These are phyloP conservation scores for Fusarium neocosmosporiellum DNA, from an alignment of 2,329 filamentous ascomycete species.

Conservation along the genomic window DNA sequence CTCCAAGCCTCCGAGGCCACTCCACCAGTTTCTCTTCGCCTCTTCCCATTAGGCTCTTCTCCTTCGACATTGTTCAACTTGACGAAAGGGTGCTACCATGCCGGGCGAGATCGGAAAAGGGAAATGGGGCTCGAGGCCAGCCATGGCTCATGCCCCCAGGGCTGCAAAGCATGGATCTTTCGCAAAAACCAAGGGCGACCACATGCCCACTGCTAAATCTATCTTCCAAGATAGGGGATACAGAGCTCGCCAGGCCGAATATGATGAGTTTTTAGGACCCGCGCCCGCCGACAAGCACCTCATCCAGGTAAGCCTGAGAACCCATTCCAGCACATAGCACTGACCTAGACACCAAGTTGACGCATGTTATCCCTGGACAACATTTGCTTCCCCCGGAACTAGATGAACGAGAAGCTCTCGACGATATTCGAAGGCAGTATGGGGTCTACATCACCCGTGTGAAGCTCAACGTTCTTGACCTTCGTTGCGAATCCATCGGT, in stretches of 20 bases:
- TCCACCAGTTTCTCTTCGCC: neutral
- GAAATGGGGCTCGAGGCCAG: neutral
- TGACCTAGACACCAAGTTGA: conserved; percentile 16
- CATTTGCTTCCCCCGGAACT: conserved; percentile 43
- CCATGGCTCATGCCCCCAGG: neutral
- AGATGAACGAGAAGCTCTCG: conserved; percentile 35
- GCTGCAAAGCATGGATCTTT: neutral
- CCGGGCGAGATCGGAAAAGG: conserved; percentile 6
- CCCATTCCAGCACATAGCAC: neutral
- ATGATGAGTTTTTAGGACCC: conserved; percentile 36
- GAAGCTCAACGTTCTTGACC: conserved; percentile 40
- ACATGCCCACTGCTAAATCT: conserved; percentile 34
- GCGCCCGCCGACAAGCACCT: conserved; percentile 39
- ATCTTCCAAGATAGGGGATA: conserved; percentile 36
- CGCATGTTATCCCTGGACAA: conserved; percentile 46
- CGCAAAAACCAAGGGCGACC: conserved; percentile 6
- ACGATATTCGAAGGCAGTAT: conserved; percentile 44
- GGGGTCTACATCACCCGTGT: conserved; percentile 47
- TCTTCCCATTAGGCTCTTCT: neutral
- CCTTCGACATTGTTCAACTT: neutral
- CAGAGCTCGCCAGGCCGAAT: conserved; percentile 21
- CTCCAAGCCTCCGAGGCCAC: neutral
- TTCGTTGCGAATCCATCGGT: conserved; percentile 39
- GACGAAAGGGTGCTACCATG: conserved; percentile 1
- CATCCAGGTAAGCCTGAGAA: conserved; percentile 37